Conservation (phyloP, 2,329 filamentous ascomycete species). For the Fusarium coicis region DNA sequence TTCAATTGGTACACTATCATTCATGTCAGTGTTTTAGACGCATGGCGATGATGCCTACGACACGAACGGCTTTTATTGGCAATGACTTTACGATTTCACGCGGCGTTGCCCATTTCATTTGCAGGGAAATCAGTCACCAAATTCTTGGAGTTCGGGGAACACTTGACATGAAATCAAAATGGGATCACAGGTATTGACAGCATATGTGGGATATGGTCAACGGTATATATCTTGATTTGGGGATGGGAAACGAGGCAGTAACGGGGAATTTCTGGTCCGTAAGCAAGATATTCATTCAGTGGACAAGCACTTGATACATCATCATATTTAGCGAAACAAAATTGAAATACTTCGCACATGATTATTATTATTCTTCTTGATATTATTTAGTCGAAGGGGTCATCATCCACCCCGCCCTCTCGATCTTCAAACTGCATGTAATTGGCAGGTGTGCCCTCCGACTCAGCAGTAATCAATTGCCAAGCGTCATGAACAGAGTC, state of each 20-base stretch:
- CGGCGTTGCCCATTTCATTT: conserved; percentile 6
- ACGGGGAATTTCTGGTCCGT: not conserved
- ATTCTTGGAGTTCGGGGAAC: conserved; percentile 9
- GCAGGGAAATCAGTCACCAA: not conserved
- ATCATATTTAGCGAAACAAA: not conserved
- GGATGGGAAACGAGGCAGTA: conserved; percentile 2
- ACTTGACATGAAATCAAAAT: conserved; percentile 2
- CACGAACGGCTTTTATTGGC: conserved; percentile 3
- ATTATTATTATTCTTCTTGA: not conserved
- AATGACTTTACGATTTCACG: not conserved
- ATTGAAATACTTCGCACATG: not conserved
- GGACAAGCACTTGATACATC: not conserved
- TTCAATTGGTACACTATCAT: not conserved
- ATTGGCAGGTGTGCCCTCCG: conserved; percentile 55
- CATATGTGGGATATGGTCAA: not conserved
- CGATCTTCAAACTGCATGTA: conserved; percentile 87
- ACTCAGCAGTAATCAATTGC: conserved; percentile 68
- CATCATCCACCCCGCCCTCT: conserved; percentile 70
- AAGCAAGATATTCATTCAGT: not conserved
- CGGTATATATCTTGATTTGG: not conserved
- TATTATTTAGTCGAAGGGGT: conserved; percentile 56
- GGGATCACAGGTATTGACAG: conserved; percentile 6
- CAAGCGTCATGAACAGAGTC: conserved; percentile 76
- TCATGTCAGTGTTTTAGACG: conserved; percentile 6
- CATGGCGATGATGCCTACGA: not conserved